Base-by-base conservation (phyloP, 1,284 basidiomycete species). In the Rhodofomes roseus region DNA sequence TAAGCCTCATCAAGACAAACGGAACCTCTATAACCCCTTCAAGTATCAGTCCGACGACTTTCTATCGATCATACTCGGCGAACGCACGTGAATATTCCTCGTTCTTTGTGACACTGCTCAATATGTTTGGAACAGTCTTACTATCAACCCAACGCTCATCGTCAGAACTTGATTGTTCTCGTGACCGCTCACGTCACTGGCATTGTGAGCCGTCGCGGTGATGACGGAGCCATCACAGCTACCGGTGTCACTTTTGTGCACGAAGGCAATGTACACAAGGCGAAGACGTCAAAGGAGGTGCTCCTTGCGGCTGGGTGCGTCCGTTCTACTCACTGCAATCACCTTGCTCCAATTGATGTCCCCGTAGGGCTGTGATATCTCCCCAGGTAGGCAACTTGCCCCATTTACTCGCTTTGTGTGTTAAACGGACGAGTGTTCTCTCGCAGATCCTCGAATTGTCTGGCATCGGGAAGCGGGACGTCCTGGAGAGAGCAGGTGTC, bases 371-470 rank as follows among this genome's bases (percentile, higher is more conserved):
- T 57, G 66, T 72, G 58, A 71, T 64, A 64, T 67, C 66, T 2
- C 70, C 69, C 7, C 68, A 76, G 60, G 59, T 60, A 43, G 27
- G 16, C 18, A 51, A 5, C 14, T 20, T 23, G 12, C 11, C 23
- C n/a, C n/a, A n/a, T n/a, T n/a, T n/a, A n/a, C n/a, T n/a, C n/a
- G n/a, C n/a, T n/a, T n/a, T n/a, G n/a, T n/a, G n/a, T n/a, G n/a
- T n/a, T n/a, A n/a, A n/a, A n/a, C n/a, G n/a, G n/a, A n/a, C n/a
- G n/a, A n/a, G n/a, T n/a, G n/a, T n/a, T n/a, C n/a, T n/a, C n/a
- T n/a, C n/a, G n/a, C 11, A 67, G 50, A 62, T 78, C 9, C 66
- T 79, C 9, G 75, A 77, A 62, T 70, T 79, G 12, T 77, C 74
- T 2, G 77, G 77, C 12, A 75, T 79, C 22, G 77, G 77, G 5